Base-by-base conservation (phyloP, 2,329 filamentous ascomycete species). In the Diaporthe citri region DNA sequence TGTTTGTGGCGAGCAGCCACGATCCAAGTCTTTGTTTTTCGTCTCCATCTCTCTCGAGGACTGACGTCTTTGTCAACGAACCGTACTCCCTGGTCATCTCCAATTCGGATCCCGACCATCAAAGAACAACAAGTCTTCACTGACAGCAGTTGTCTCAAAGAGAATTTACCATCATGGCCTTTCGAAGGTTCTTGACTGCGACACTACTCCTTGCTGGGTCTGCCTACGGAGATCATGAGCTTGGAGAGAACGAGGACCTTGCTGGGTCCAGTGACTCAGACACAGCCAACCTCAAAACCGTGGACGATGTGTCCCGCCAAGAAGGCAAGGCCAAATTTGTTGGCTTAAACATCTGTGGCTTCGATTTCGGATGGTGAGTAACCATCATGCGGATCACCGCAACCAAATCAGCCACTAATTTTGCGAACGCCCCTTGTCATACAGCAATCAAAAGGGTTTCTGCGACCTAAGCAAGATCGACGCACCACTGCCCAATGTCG, bases 271-370 rank as follows among this genome's bases (percentile, higher is more conserved):
- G 9, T 1, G 0, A 4, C 8, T 28, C 25, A 31, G 25, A 31
- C 25, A 10, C 10, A 31, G 28, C 8, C 43, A 10, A 22, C 41
- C 7, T 39, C 9, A 25, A 5, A 2, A 15, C 13, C 5, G 22
- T 2, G 25, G 4, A 39, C 4, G 22, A 20, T 17, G 31, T 36
- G 31, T 25, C 8, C 22, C 17, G 12, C 3, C 43, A n/a, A 25
- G 4, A n/a, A 17, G 34, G 22, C 10, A 67, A 25, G 17, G 22
- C 31, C 10, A 39, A 4, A 10, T 62, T 59, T 76, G 78, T 76
- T 25, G 84, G 84, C 67, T 79, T 84, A 39, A 86, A 86, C 77
- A 86, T 88, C 71, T 83, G 85, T 12, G 87, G 87, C 7, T 87
- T 86, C 72, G 87, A 88, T 75, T 88, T 88, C 76, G 86, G 86